Percentiles rank a stretch among this genome's conserved stretches.
Conservation (phyloP, 805 yeast genomes). For the Torulaspora indica region DNA sequence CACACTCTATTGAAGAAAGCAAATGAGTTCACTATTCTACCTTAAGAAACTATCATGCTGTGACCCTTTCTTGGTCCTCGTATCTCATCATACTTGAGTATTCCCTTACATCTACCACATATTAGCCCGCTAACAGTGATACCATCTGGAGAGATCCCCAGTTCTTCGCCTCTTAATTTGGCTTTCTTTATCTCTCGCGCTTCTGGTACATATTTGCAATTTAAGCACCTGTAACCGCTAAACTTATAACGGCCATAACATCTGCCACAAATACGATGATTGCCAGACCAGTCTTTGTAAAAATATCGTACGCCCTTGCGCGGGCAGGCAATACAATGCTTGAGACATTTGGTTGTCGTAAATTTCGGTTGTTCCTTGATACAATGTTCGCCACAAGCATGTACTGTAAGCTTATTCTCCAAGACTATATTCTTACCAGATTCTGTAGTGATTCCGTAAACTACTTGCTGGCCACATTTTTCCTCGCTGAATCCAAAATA, state of each 20-base stretch:
- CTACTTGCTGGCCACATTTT: slow-evolving; percentile 19
- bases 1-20: slow-evolving; percentile 7
- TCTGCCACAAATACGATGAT: slow-evolving; percentile 23
- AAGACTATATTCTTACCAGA: slow-evolving; percentile 19
- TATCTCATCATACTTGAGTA: slow-evolving; percentile 15
- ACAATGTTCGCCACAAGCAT: slow-evolving; percentile 19
- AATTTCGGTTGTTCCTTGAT: slow-evolving; percentile 20
- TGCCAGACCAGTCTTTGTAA: slow-evolving; percentile 30
- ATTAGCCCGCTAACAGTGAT: slow-evolving; percentile 16
- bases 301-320: slow-evolving; percentile 24
- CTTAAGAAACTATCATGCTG: slow-evolving; percentile 4
- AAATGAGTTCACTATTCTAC: slow-evolving; percentile 9
- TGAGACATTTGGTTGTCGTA: slow-evolving; percentile 17
- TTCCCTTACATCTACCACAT: slow-evolving; percentile 22
- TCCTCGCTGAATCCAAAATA: slow-evolving; percentile 24
- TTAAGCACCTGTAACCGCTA: slow-evolving; percentile 25
- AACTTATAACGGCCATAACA: slow-evolving; percentile 28
- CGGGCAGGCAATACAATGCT: slow-evolving; percentile 27
- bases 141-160: slow-evolving; percentile 18
- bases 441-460: slow-evolving; percentile 21
- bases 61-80: slow-evolving; percentile 17
- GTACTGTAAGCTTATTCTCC: slow-evolving; percentile 24
- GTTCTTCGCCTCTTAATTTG: slow-evolving; percentile 14
- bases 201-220: slow-evolving; percentile 29
- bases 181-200: slow-evolving; percentile 22